Base-by-base conservation (phyloP, 805 yeast genomes). In the Kazachstania bromeliacearum region DNA sequence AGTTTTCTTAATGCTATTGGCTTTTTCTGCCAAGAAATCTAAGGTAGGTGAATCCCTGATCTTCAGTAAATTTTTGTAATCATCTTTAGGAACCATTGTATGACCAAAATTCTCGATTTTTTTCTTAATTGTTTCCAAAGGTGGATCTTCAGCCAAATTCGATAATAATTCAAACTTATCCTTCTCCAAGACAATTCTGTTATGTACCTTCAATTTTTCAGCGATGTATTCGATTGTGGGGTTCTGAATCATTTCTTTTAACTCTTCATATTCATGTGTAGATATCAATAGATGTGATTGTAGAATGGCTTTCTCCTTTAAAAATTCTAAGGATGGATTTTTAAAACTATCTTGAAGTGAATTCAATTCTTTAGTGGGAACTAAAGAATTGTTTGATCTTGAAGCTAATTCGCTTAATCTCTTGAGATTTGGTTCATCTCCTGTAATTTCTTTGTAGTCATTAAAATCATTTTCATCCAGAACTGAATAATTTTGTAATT, bases 101-200 rank as follows among this genome's bases (percentile, higher is more conserved):
- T 32, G 17, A 10, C 13, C 19, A 14, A 22, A 7, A n/a, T 32
- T 13, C 7, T 46, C 31, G 4, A 59, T 58, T n/a, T 49, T 55
- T 15, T 47, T 42, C 16, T 40, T 46, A 25, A 59, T 36, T 16
- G 49, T 44, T 5, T 48, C 49, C 5, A 57, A 19, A 2, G 46
- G 43, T 2, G 60, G 60, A 2, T 13, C 9, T n/a, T 32, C 29
- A 10, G 5, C 32, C 7, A 31, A n/a, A 26, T 28, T 15, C 16
- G 25, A 19, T 16, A 36, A 16, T 13, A 25, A 24, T 12, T 31
- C 23, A n/a, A 31, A 17, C 22, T 36, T 19, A 23, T 27, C 28
- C 13, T 31, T 27, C 14, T 32, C 34, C 7, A 35, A 17, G 1
- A 32, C 19, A 8, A 21, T 19, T 21, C 27, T 36, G 3, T 32